Conservation (phyloP, 306 rosid genomes). For the Rosa rugosa region DNA sequence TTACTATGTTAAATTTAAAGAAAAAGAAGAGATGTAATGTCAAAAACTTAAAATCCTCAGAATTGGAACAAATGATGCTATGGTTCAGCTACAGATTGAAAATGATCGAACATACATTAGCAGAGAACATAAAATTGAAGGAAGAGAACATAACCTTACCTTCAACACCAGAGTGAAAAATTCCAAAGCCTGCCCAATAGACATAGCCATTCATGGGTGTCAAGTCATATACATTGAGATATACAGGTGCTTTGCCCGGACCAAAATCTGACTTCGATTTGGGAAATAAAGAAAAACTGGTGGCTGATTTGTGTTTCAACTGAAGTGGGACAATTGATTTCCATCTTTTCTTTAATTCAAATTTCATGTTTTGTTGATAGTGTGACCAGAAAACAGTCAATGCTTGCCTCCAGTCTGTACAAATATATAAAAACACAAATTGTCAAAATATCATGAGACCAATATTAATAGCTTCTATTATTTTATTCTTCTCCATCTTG, state of each 20-base stretch:
- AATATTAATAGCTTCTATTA: not conserved
- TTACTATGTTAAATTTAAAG: not conserved
- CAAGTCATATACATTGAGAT: constrained; percentile 91
- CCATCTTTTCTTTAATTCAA: constrained; percentile 79
- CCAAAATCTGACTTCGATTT: constrained; percentile 60
- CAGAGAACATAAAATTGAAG: constrained; percentile 7
- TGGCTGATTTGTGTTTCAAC: constrained; percentile 72
- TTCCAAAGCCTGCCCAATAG: constrained; percentile 95
- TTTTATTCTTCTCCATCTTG: not conserved
- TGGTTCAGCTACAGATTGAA: not conserved
- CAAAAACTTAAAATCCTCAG: not conserved
- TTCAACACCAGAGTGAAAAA: constrained; percentile 97
- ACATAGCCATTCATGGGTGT: constrained; percentile 94
- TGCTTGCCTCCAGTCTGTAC: constrained; percentile 38
- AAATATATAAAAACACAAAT: constrained; percentile 10
- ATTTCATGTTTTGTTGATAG: constrained; percentile 55
- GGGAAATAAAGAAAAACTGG: constrained; percentile 69
- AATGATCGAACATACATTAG: not conserved
- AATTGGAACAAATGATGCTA: not conserved
- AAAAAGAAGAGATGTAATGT: not conserved
- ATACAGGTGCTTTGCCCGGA: constrained; percentile 73
- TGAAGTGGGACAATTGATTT: constrained; percentile 64
- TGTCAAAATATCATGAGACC: not conserved
- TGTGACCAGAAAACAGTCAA: constrained; percentile 26
- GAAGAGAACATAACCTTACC: constrained; percentile 43